Evolutionary conservation across 202 grass and related monocot species (phyloP).

Genomic region (Zoysia matrella): DNA sequence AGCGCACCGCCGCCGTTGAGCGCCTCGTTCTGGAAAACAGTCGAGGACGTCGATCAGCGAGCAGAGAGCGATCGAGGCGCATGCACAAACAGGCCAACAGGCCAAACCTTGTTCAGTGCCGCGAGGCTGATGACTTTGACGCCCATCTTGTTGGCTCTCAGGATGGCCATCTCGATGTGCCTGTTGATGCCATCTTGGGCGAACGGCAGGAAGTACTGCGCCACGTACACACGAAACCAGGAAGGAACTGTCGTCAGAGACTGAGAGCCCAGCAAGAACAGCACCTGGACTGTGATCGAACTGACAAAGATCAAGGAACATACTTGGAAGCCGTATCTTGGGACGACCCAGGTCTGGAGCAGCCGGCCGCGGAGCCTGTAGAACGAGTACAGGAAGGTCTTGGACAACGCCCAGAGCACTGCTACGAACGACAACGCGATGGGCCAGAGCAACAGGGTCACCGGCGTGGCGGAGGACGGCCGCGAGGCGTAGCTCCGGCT

Average conservation of each 20-base stretch:
- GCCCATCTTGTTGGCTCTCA: constrained; percentile 68
- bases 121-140: constrained; percentile 77
- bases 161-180: constrained; percentile 72
- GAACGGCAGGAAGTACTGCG: constrained; percentile 70
- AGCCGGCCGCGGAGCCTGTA: constrained; percentile 51
- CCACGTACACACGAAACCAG: neutral
- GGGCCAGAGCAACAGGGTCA: constrained; percentile 34
- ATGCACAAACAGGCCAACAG: neutral
- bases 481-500: constrained; percentile 41
- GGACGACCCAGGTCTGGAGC: constrained; percentile 60
- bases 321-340: constrained; percentile 76
- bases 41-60: neutral
- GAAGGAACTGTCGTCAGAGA: neutral
- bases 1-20: constrained; percentile 72
- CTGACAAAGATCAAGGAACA: neutral
- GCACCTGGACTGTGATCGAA: neutral
- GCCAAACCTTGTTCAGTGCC: constrained; percentile 73
- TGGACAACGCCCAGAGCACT: constrained; percentile 59
- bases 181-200: constrained; percentile 68
- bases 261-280: neutral
- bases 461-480: constrained; percentile 23
- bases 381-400: constrained; percentile 61
- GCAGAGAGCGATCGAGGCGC: no score
- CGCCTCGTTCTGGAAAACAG: constrained; percentile 59
- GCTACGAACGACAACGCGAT: constrained; percentile 43